Evolutionary conservation across 768 basidiomycete genomes (phyloP).

Genomic region (Arthromyces matolae): DNA sequence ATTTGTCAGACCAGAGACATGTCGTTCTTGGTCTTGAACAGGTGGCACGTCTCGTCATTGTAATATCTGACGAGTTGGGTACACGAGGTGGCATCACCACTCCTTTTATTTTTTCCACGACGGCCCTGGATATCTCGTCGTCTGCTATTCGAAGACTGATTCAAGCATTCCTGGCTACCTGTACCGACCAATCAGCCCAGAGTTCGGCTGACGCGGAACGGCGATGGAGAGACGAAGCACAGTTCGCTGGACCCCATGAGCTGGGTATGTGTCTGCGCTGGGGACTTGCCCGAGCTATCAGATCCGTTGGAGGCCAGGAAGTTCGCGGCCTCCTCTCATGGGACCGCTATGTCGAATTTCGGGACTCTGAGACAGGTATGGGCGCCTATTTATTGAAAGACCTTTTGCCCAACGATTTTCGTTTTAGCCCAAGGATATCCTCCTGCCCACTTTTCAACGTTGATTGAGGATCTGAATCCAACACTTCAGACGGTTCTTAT

Average conservation of each 20-base stretch:
- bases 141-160: slow-evolving; percentile 76
- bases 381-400: slow-evolving; percentile 14
- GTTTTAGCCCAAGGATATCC: slow-evolving; percentile 60
- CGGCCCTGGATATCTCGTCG: slow-evolving; percentile 80
- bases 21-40: slow-evolving; percentile 76
- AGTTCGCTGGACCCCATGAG: slow-evolving; percentile 82
- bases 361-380: slow-evolving; percentile 79
- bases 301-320: slow-evolving; percentile 65
- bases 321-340: slow-evolving; percentile 83
- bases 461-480: slow-evolving; percentile 53
- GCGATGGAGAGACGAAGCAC: slow-evolving; percentile 76
- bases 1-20: slow-evolving; percentile 68
- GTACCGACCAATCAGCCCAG: slow-evolving; percentile 30
- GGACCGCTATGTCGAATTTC: slow-evolving; percentile 81
- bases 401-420: slow-evolving; percentile 7
- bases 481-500: slow-evolving; percentile 57
- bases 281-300: slow-evolving; percentile 79
- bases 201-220: slow-evolving; percentile 41
- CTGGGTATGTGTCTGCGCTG: slow-evolving; percentile 91
- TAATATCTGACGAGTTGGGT: slow-evolving; percentile 65
- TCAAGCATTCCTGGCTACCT: slow-evolving; percentile 73
- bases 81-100: slow-evolving; percentile 78
- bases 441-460: slow-evolving; percentile 64
- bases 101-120: slow-evolving; percentile 87
- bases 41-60: slow-evolving; percentile 66